Evolutionary conservation across 2,329 filamentous ascomycete genomes (phyloP).

Genomic region (Fusarium succisae): DNA sequence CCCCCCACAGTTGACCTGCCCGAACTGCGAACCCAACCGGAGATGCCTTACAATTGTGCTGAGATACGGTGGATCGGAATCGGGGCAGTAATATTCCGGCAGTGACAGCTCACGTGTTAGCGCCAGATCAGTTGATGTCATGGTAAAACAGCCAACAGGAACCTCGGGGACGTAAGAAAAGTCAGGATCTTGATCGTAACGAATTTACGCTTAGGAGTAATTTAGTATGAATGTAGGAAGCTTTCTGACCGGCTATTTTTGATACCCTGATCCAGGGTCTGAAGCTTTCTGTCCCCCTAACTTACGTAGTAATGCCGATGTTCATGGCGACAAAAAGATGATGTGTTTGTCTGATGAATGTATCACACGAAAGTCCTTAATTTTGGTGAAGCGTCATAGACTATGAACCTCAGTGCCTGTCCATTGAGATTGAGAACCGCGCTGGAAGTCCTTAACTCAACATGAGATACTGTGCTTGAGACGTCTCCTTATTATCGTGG

Average conservation of each 20-base stretch:
- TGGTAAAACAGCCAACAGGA: background rate
- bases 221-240: background rate
- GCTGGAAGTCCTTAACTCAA: background rate
- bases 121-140: constrained; percentile 35
- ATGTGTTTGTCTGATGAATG: background rate
- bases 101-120: constrained; percentile 32
- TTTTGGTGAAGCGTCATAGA: background rate
- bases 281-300: background rate
- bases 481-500: background rate
- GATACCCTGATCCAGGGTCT: background rate
- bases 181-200: background rate
- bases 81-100: constrained; percentile 26
- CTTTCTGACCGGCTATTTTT: background rate
- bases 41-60: background rate
- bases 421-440: background rate
- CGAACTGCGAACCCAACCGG: constrained; percentile 10
- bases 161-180: background rate
- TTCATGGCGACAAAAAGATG: background rate
- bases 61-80: background rate
- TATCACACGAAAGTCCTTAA: background rate
- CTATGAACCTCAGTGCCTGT: background rate
- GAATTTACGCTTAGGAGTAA: too few species aligned
- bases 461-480: background rate
- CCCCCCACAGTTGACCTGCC: constrained; percentile 25
- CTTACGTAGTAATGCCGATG: background rate